Evolutionary conservation across 352 stramenopile species (phyloP), one percentile per base, ranked within the genome.

Genomic region (Hyaloperonospora brassicae): DNA sequence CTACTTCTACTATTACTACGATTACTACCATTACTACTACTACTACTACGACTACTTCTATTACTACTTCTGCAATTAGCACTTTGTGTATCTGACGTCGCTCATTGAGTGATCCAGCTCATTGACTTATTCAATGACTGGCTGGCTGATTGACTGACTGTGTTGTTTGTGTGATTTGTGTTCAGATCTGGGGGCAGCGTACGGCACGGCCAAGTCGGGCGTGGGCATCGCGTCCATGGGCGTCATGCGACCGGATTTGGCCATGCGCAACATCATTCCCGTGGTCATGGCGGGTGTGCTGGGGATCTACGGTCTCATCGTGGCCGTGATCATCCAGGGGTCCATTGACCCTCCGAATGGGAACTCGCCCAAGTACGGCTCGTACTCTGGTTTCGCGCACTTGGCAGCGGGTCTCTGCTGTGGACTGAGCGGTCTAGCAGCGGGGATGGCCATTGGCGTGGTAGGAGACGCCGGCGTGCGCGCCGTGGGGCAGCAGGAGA

Each of bases 221-320:
- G 92, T 99, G 52, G 96, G 96, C 68, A 97, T 98, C 69, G 91
- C 85, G 24, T 95, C 83, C 22, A 97, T 97, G 89, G 91, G 89
- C 57, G 86, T 97, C 12, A 96, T 97, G 87, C 97, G 97, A 68
- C 96, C 96, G 21, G 89, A 95, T 45, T 66, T 97, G 47, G 95
- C 98, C 11, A 98, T 99, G 94, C 81, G 93, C 61, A 99, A 98
- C 79, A 98, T 98, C 61, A 98, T 99, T 74, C 96, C 96, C 60
- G 95, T 98, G 40, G 93, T 99, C 71, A 98, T 98, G 96, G 95
- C 96, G 56, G 95, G 95, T 91, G 92, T 98, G 52, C 76, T 98
- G 58, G 93, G 91, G 62, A 98, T 98, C 68, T 98, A 98, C 72
- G 95, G 93, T 57, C 76, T 97, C 38, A 98, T 97, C 63, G 93